Base-by-base conservation (phyloP, 805 yeast species). In the Deakozyma indianensis region DNA sequence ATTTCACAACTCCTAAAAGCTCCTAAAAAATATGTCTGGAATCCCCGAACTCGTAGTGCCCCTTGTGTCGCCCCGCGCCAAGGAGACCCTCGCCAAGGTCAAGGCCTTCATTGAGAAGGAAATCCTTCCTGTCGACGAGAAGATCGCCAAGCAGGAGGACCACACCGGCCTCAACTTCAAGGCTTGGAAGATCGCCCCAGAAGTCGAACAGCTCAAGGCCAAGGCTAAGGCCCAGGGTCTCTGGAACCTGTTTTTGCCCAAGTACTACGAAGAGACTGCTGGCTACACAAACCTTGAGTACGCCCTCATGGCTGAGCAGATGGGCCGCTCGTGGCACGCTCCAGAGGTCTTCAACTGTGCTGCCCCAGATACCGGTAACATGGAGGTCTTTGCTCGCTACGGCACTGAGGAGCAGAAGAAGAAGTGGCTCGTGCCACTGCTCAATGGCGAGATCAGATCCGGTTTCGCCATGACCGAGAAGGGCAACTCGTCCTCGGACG, bases 331-430 rank as follows among this genome's bases (percentile, higher is more conserved):
- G 2, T 62, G 63, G 43, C 56, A 68, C 45, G 82, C 76, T 1
- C 75, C 81, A 2, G 80, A 74, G 55, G 79, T 71, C 20, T 73
- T 79, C 48, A 77, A 78, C 55, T 70, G 75, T 16, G 60, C 58
- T 47, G 82, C 83, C 9, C 83, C 83, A 5, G 83, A 77, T 52
- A 77, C 83, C 7, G 82, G 83, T 2, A 76, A 77, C 55, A 78
- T 72, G 77, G 70, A 65, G 47, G 55, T 67, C 2, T 51, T 68
- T 29, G 64, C 65, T 14, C 59, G 63, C 43, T 66, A 63, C 47
- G 71, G 65, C 18, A 64, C 59, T 63, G 49, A 57, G 55, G 55
- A 72, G 64, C 64, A 69, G 64, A 60, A 67, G 56, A 58, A 64
- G 50, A 61, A 56, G 47, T 77, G 75, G 71, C 65, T 77, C 49